These are phyloP conservation scores for Dothiorella sarmentorum DNA, from an alignment of 2,329 filamentous ascomycete species.

Conservation along the genomic window DNA sequence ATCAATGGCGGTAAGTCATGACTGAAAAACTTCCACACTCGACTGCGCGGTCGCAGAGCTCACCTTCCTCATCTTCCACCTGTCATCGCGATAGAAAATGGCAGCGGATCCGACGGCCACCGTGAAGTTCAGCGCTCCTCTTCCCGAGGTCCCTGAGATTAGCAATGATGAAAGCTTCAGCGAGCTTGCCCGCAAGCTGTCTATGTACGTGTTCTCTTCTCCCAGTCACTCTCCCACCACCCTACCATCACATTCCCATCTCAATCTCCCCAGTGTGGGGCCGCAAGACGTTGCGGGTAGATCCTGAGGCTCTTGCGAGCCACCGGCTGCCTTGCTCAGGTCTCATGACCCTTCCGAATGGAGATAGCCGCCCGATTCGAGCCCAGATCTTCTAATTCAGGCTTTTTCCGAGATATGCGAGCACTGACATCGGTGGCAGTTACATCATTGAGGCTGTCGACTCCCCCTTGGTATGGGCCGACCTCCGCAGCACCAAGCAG, in stretches of 20 bases:
- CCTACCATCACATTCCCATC: background rate
- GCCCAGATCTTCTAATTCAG: background rate
- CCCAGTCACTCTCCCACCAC: background rate
- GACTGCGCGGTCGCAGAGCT: background rate
- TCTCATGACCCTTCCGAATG: slow-evolving; percentile 4
- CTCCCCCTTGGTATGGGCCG: slow-evolving; percentile 68
- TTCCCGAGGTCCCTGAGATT: slow-evolving; percentile 55
- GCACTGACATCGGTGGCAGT: slow-evolving; percentile 23
- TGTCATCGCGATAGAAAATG: background rate
- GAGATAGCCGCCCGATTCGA: slow-evolving; percentile 12
- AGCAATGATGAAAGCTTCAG: slow-evolving; percentile 58
- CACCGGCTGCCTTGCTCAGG: slow-evolving; percentile 10
- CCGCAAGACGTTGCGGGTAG: background rate
- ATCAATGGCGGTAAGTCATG: slow-evolving; percentile 13
- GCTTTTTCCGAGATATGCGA: background rate
- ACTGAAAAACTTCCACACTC: slow-evolving; percentile 3
- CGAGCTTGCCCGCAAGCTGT: slow-evolving; percentile 64
- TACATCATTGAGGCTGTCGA: slow-evolving; percentile 55
- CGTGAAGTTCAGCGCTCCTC: slow-evolving; percentile 3
- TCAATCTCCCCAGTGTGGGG: slow-evolving; percentile 23
- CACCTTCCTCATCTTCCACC: slow-evolving; percentile 9
- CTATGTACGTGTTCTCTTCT: slow-evolving; percentile 44
- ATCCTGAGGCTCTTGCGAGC: slow-evolving; percentile 10
- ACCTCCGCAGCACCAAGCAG: slow-evolving; percentile 64
- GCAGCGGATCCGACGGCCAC: slow-evolving; percentile 7